Conservation (phyloP, 2,329 filamentous ascomycete species). For the Tolypocladium amazonense region DNA sequence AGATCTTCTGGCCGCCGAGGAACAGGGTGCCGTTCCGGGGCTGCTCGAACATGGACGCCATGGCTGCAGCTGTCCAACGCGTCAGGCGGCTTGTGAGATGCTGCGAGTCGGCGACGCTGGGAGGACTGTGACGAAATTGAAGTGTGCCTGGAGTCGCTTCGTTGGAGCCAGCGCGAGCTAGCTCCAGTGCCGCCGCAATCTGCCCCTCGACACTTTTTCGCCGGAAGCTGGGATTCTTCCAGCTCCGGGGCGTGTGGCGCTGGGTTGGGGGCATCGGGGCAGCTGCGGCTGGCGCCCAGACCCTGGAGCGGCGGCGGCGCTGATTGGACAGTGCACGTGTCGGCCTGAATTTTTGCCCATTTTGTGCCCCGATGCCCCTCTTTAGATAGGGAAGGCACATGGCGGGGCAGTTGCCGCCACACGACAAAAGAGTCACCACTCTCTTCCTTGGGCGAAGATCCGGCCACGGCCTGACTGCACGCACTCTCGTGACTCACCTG, state of each 20-base stretch:
- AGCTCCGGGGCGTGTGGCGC: slow-evolving; percentile 8
- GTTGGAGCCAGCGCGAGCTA: slow-evolving; percentile 4
- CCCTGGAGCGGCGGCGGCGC: background rate
- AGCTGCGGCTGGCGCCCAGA: background rate
- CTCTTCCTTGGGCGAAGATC: background rate
- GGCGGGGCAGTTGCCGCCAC: slow-evolving; percentile 8
- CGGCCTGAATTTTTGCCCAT: slow-evolving; percentile 7
- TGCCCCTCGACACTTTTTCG: slow-evolving; percentile 18
- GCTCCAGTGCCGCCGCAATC: slow-evolving; percentile 5
- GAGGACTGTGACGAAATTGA: slow-evolving; percentile 2
- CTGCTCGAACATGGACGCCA: slow-evolving; percentile 96
- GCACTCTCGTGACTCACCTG: background rate
- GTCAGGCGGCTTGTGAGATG: slow-evolving; percentile 2
- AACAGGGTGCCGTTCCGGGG: slow-evolving; percentile 93
- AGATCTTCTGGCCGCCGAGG: slow-evolving; percentile 95
- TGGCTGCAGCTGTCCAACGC: slow-evolving; percentile 28
- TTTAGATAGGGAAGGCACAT: slow-evolving; percentile 3
- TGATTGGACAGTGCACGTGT: slow-evolving; percentile 7
- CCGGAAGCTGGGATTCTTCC: slow-evolving; percentile 16
- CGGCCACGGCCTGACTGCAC: background rate
- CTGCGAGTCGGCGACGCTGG: slow-evolving; percentile 3
- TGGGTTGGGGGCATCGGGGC: background rate
- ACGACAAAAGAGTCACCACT: slow-evolving; percentile 3
- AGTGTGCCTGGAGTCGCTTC: slow-evolving; percentile 1
- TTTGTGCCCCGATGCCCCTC: slow-evolving; percentile 7